These are phyloP conservation scores for Chlorociboria aeruginascens DNA, from an alignment of 495 filamentous ascomycete genomes.

Conservation along the genomic window DNA sequence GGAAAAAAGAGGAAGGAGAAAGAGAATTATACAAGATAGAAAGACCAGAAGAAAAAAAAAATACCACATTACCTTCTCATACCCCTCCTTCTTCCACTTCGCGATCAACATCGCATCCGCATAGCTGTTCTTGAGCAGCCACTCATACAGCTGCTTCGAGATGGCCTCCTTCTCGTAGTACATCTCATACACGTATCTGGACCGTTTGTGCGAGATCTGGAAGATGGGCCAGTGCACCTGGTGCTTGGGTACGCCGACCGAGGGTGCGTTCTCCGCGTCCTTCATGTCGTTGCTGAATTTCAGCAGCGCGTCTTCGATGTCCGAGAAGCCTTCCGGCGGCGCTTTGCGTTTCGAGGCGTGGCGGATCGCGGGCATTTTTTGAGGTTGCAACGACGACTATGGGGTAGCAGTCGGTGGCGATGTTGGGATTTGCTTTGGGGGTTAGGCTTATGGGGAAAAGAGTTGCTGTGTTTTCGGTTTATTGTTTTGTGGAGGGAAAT, in stretches of 20 bases:
- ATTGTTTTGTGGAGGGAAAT: not conserved
- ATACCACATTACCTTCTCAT: constrained; percentile 72
- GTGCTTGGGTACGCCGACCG: constrained; percentile 48
- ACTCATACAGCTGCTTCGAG: constrained; percentile 82
- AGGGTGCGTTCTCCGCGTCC: constrained; percentile 72
- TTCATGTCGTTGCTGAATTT: constrained; percentile 99
- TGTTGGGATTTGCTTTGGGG: constrained; percentile 4
- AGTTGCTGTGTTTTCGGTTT: not conserved
- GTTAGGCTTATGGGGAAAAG: not conserved
- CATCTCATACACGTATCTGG: constrained; percentile 88
- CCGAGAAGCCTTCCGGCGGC: constrained; percentile 88
- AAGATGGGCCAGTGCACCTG: constrained; percentile 95
- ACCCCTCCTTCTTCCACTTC: constrained; percentile 99
- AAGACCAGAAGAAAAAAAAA: not conserved
- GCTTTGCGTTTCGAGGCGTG: constrained; percentile 70
- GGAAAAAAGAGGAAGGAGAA: too few species aligned
- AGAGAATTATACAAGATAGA: not conserved
- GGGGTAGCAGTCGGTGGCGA: too few species aligned
- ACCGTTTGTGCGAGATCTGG: constrained; percentile 91
- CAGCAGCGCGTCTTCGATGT: constrained; percentile 91
- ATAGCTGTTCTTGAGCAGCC: constrained; percentile 92
- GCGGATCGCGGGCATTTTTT: constrained; percentile 76
- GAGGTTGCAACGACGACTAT: too few species aligned
- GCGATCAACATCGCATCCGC: constrained; percentile 91
- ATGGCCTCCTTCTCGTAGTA: constrained; percentile 98